phyloP scores from a whole-genome alignment of 306 rosid genomes.

The Corylus americana region DNA sequence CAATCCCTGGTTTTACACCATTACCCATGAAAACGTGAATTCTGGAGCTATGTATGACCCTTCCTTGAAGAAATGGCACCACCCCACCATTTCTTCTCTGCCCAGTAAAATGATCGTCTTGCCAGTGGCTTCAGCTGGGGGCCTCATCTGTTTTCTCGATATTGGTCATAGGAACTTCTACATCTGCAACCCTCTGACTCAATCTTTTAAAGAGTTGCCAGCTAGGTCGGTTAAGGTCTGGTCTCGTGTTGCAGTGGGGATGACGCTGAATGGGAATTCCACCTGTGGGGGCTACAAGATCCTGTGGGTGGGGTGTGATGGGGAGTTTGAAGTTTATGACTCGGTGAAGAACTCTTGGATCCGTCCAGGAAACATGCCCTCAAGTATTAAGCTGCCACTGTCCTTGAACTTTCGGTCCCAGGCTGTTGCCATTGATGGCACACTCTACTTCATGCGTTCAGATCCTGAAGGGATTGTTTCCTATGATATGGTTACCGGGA shows the following conservation, averaged over 20 bases:
- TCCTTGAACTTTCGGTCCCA: conserved; percentile 60
- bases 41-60: conserved; percentile 92
- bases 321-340: conserved; percentile 84
- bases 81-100: conserved; percentile 58
- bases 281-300: conserved; percentile 69
- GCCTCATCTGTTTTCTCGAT: conserved; percentile 83
- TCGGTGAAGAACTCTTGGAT: conserved; percentile 72
- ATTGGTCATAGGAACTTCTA: conserved; percentile 65
- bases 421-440: conserved; percentile 56
- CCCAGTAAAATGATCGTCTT: conserved; percentile 53
- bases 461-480: conserved; percentile 81
- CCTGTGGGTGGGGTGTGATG: conserved; percentile 75
- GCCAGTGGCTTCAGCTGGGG: conserved; percentile 96
- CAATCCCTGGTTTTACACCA: conserved; percentile 85
- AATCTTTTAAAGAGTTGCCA: conserved; percentile 86
- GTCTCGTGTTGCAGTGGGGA: conserved; percentile 81
- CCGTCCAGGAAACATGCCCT: conserved; percentile 57
- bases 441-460: conserved; percentile 76
- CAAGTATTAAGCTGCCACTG: conserved; percentile 56
- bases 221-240: conserved; percentile 69
- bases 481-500: conserved; percentile 58
- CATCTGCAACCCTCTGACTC: conserved; percentile 88
- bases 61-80: conserved; percentile 83
- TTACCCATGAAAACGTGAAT: conserved; percentile 66
- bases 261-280: conserved; percentile 58